phyloP scores from a whole-genome alignment of 2,329 filamentous ascomycete genomes.

The Cladosporium sp. region DNA sequence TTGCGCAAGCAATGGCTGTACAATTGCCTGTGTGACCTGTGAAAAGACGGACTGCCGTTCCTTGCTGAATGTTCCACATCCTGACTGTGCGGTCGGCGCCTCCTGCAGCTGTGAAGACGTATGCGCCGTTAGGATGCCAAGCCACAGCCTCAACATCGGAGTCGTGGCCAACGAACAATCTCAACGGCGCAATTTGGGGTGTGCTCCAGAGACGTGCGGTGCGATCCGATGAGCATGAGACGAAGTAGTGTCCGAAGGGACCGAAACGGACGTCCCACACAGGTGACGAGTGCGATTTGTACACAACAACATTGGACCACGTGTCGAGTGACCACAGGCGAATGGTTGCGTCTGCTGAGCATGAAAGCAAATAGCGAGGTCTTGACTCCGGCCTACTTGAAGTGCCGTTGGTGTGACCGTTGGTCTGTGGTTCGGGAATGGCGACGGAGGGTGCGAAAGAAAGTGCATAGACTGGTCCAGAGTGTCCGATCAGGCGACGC shows the following conservation, averaged over 20 bases:
- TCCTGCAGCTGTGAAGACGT: conserved; percentile 81
- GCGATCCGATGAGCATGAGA: conserved; percentile 81
- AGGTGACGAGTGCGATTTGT: conserved; percentile 87
- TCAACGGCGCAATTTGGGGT: conserved; percentile 82
- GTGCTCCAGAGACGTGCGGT: conserved; percentile 89
- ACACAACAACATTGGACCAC: conserved; percentile 89
- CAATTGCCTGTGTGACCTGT: conserved; percentile 87
- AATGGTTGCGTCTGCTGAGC: conserved; percentile 80
- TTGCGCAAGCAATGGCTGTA: conserved; percentile 77
- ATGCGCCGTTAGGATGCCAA: conserved; percentile 92
- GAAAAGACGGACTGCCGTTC: conserved; percentile 84
- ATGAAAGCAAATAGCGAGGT: conserved; percentile 78
- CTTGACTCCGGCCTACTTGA: conserved; percentile 43
- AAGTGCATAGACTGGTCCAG: conserved; percentile 81
- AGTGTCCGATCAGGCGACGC: conserved; percentile 78
- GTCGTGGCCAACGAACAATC: conserved; percentile 88
- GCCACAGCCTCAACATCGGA: conserved; percentile 85
- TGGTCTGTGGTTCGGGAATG: conserved; percentile 31
- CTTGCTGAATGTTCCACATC: conserved; percentile 94
- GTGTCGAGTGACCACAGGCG: conserved; percentile 90
- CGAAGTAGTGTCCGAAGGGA: conserved; percentile 92
- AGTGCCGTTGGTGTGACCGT: conserved; percentile 34
- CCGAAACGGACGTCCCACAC: conserved; percentile 87
- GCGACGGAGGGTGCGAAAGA: conserved; percentile 74
- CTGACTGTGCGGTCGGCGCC: conserved; percentile 82